Percentiles rank a stretch among this genome's conserved stretches.
These are phyloP conservation scores for Melampsora allii-populina DNA, from an alignment of 1,284 basidiomycete genomes.

Conservation along the genomic window DNA sequence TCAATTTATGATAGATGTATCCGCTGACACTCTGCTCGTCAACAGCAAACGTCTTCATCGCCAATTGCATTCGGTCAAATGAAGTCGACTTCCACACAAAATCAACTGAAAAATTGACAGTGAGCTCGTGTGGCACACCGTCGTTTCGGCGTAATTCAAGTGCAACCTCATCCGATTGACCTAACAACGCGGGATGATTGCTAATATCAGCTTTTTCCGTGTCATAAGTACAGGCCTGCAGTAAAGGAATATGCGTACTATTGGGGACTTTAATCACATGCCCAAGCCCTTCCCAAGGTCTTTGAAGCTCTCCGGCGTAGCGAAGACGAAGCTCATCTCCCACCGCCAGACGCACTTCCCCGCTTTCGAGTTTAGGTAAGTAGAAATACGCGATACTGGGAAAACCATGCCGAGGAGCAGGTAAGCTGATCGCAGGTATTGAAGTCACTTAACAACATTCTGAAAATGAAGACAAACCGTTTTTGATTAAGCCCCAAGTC, in stretches of 20 bases:
- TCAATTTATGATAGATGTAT: slow-evolving; percentile 97
- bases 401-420: slow-evolving; percentile 13
- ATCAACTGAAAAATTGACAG: slow-evolving; percentile 90
- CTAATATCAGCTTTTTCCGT: neutral
- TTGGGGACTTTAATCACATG: slow-evolving; percentile 99
- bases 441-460: neutral
- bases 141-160: slow-evolving; percentile 86
- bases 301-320: slow-evolving; percentile 82
- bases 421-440: neutral
- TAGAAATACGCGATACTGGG: slow-evolving; percentile 80
- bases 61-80: slow-evolving; percentile 97
- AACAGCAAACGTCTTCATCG: slow-evolving; percentile 98
- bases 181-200: slow-evolving; percentile 56
- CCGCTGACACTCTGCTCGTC: slow-evolving; percentile 99
- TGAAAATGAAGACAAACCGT: slow-evolving; percentile 54
- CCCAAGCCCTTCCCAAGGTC: slow-evolving; percentile 93
- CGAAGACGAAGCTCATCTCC: slow-evolving; percentile 91
- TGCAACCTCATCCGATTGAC: slow-evolving; percentile 96
- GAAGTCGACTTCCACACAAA: slow-evolving; percentile 99
- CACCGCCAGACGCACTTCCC: slow-evolving; percentile 92
- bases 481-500: slow-evolving; percentile 97
- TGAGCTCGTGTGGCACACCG: slow-evolving; percentile 91
- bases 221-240: slow-evolving; percentile 47
- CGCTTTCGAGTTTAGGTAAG: slow-evolving; percentile 94
- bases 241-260: slow-evolving; percentile 60